Conservation (phyloP, 2,329 filamentous ascomycete species). For the Lasiodiplodia gonubiensis region DNA sequence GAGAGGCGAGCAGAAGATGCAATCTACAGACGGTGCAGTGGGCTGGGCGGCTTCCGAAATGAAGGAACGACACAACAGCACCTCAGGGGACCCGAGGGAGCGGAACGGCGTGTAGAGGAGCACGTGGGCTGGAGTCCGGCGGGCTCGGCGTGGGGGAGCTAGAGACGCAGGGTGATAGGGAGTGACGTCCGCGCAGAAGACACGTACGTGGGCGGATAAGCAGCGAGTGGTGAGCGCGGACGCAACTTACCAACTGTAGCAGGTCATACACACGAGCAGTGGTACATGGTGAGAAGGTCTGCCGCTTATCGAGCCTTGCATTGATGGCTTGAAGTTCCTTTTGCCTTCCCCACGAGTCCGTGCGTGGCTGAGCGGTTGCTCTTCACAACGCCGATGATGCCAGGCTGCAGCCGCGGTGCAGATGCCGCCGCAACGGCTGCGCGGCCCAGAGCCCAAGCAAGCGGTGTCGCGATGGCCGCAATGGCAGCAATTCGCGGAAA, state of each 20-base stretch:
- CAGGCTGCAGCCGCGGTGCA: slow-evolving; percentile 13
- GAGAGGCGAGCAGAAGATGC: slow-evolving; percentile 5
- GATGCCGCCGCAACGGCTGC: slow-evolving; percentile 19
- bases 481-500: slow-evolving; percentile 12
- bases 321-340: slow-evolving; percentile 21
- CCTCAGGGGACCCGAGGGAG: slow-evolving; percentile 18
- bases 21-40: slow-evolving; percentile 17
- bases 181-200: slow-evolving; percentile 15
- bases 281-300: not conserved
- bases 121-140: slow-evolving; percentile 15
- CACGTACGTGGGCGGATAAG: slow-evolving; percentile 20
- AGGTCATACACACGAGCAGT: slow-evolving; percentile 7
- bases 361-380: slow-evolving; percentile 14
- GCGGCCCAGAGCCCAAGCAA: slow-evolving; percentile 10
- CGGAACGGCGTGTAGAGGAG: slow-evolving; percentile 17
- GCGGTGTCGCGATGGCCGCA: slow-evolving; percentile 1
- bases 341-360: slow-evolving; percentile 25
- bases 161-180: slow-evolving; percentile 20
- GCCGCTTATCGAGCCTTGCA: slow-evolving; percentile 15
- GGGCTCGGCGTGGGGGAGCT: slow-evolving; percentile 17
- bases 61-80: slow-evolving; percentile 21
- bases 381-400: slow-evolving; percentile 24
- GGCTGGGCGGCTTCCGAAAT: slow-evolving; percentile 13
- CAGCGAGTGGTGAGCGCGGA: not conserved
- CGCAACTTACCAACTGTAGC: slow-evolving; percentile 15